Percentiles rank a stretch among this genome's conserved stretches.
Conservation (phyloP, 768 basidiomycete genomes). For the Chiua virens region DNA sequence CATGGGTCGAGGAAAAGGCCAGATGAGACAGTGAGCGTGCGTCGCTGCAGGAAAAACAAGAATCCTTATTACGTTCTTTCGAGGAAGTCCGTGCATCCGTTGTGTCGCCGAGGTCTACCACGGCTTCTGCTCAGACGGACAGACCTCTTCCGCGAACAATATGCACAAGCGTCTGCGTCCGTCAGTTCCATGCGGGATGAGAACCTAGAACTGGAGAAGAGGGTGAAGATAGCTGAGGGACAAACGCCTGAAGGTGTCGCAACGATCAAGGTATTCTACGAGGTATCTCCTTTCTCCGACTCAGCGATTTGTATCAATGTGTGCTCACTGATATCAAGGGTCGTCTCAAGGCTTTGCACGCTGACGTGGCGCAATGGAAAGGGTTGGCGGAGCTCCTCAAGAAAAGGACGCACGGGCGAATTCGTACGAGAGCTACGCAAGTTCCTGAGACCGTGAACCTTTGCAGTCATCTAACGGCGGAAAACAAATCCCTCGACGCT, state of each 20-base stretch:
- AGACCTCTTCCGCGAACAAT: slow-evolving; percentile 58
- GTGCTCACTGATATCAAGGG: slow-evolving; percentile 17
- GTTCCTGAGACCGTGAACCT: slow-evolving; percentile 48
- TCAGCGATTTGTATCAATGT: not conserved
- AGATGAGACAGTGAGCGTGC: slow-evolving; percentile 37
- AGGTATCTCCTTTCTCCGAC: slow-evolving; percentile 20
- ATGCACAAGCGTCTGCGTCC: slow-evolving; percentile 50
- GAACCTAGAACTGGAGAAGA: slow-evolving; percentile 50
- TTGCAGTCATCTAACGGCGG: slow-evolving; percentile 36
- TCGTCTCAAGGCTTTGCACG: slow-evolving; percentile 46
- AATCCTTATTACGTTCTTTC: slow-evolving; percentile 11
- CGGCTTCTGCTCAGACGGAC: slow-evolving; percentile 43
- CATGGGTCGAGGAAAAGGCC: slow-evolving; percentile 23
- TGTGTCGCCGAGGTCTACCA: slow-evolving; percentile 31
- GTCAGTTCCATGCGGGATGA: slow-evolving; percentile 46
- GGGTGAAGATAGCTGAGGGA: slow-evolving; percentile 48
- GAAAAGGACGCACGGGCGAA: slow-evolving; percentile 61
- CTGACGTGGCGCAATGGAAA: slow-evolving; percentile 48
- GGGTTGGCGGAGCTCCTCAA: slow-evolving; percentile 48
- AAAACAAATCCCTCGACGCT: no score
- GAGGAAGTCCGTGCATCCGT: slow-evolving; percentile 17
- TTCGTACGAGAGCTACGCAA: slow-evolving; percentile 58
- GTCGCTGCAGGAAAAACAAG: slow-evolving; percentile 24
- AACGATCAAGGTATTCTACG: slow-evolving; percentile 49
- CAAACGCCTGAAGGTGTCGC: slow-evolving; percentile 57